phyloP scores from a whole-genome alignment of 495 filamentous ascomycete genomes.

The Xylaria acuta region DNA sequence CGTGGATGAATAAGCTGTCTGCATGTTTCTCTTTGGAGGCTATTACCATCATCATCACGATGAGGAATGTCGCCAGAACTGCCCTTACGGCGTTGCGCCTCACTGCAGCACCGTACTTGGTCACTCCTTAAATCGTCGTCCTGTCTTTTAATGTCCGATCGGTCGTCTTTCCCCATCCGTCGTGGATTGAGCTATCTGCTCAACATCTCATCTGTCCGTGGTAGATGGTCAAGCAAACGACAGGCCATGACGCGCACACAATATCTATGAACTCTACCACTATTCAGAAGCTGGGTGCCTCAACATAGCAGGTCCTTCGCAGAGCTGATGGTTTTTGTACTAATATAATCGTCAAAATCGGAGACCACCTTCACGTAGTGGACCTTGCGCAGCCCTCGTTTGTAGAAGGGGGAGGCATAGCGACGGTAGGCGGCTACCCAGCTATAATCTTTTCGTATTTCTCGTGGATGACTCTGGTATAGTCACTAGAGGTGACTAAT shows the following conservation, averaged over 20 bases:
- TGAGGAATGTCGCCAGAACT: background rate
- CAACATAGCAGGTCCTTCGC: constrained; percentile 48
- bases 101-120: background rate
- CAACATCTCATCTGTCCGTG: constrained; percentile 51
- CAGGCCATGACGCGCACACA: constrained; percentile 56
- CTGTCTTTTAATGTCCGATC: constrained; percentile 50
- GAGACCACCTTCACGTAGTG: constrained; percentile 60
- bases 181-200: constrained; percentile 60
- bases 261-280: constrained; percentile 43
- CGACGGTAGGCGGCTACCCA: constrained; percentile 53
- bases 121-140: constrained; percentile 22
- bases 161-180: constrained; percentile 61
- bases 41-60: background rate
- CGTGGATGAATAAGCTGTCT: background rate
- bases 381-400: constrained; percentile 58
- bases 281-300: constrained; percentile 51
- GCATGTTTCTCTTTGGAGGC: background rate
- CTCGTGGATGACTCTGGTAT: constrained; percentile 44
- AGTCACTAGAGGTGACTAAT: too few relatives aligned
- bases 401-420: constrained; percentile 62
- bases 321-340: constrained; percentile 41
- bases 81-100: background rate
- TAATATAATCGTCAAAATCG: constrained; percentile 60
- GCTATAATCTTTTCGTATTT: constrained; percentile 17
- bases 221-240: constrained; percentile 53